These are phyloP conservation scores for Blastocystis sp. DNA, from an alignment of 352 stramenopile genomes.

Conservation along the genomic window DNA sequence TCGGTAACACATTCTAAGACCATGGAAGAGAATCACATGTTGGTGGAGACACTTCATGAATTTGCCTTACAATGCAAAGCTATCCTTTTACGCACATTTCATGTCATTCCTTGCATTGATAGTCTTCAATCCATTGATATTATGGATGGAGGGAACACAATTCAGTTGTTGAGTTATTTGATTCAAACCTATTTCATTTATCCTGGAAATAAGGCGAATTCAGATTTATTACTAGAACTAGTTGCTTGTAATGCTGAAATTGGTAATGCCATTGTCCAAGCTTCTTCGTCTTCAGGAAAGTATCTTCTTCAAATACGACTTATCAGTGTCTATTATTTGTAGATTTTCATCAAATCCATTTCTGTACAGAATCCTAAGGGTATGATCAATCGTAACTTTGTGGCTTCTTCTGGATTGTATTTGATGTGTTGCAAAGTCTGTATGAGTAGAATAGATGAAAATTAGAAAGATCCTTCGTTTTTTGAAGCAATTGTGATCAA, in stretches of 20 bases:
- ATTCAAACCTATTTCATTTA: constrained; percentile 41
- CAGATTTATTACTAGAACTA: not conserved
- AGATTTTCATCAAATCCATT: constrained; percentile 35
- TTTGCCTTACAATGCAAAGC: not conserved
- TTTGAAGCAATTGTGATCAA: constrained; percentile 27
- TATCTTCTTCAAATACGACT: constrained; percentile 16
- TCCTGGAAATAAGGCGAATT: not conserved
- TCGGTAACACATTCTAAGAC: not conserved
- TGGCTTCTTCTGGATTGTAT: constrained; percentile 6
- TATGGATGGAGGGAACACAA: not conserved
- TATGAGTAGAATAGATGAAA: not conserved
- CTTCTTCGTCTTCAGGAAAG: constrained; percentile 8
- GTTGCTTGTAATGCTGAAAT: not conserved
- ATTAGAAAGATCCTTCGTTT: constrained; percentile 40
- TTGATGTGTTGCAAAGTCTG: constrained; percentile 15
- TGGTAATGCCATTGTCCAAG: not conserved
- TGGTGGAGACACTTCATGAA: not conserved
- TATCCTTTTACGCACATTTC: constrained; percentile 1
- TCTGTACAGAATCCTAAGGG: not conserved
- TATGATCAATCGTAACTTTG: not conserved
- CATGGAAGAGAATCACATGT: not conserved
- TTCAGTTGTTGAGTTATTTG: constrained; percentile 26
- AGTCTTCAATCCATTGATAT: not conserved
- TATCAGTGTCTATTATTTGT: not conserved
- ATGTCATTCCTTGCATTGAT: not conserved